Percentiles rank a stretch among this genome's conserved stretches.
Conservation (phyloP, 345 rosid species). For the Jatropha curcas region DNA sequence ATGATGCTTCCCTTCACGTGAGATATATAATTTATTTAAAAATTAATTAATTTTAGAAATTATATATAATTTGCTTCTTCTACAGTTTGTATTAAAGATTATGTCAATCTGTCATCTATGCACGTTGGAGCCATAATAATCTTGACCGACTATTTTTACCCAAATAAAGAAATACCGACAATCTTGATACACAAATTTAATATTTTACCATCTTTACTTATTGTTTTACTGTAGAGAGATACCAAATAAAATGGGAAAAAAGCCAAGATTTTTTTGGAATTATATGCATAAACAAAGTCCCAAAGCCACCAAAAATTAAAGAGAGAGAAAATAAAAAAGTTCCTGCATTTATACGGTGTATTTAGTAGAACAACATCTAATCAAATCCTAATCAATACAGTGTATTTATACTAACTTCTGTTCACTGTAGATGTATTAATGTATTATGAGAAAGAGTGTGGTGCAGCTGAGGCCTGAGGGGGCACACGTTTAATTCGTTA, state of each 20-base stretch:
- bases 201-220: neutral
- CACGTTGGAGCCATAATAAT: constrained; percentile 16
- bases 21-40: too few relatives aligned
- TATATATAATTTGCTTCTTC: too few relatives aligned
- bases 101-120: neutral
- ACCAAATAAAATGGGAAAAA: too few relatives aligned
- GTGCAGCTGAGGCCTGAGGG: neutral
- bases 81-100: neutral
- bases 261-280: too few relatives aligned
- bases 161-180: neutral
- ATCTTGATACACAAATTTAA: neutral
- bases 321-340: neutral
- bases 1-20: constrained; percentile 1
- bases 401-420: too few relatives aligned
- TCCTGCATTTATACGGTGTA: neutral
- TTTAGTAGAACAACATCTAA: neutral
- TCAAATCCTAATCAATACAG: neutral
- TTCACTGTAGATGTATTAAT: neutral
- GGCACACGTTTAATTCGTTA: constrained; percentile 23
- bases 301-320: too few relatives aligned
- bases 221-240: neutral
- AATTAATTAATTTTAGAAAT: too few relatives aligned
- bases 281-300: too few relatives aligned
- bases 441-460: neutral
- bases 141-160: constrained; percentile 7